Conservation (phyloP, 2,329 filamentous ascomycete species). For the Thielaviopsis musarum region DNA sequence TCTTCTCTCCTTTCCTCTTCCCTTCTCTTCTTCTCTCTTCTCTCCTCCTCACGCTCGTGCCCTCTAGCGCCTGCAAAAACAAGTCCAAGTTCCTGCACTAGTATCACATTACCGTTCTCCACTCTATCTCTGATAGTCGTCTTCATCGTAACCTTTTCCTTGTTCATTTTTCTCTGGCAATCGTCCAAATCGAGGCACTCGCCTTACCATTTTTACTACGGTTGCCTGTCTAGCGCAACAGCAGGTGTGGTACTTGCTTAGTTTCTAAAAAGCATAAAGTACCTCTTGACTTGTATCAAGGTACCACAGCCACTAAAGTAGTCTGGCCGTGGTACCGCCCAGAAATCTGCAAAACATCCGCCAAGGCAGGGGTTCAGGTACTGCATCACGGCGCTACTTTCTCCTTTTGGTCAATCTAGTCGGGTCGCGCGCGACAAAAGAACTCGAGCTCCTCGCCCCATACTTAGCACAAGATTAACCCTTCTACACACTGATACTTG, state of each 20-base stretch:
- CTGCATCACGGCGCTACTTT: background rate
- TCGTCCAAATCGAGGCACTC: background rate
- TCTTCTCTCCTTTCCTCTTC: too few relatives aligned
- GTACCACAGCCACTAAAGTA: background rate
- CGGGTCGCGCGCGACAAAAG: too few relatives aligned
- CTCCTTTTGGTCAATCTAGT: background rate
- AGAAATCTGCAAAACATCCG: background rate
- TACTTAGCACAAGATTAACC: too few relatives aligned
- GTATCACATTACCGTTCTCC: background rate
- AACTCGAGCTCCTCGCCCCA: too few relatives aligned
- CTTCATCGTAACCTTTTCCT: background rate
- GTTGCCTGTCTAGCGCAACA: background rate
- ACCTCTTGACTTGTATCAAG: background rate
- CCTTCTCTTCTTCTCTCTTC: background rate
- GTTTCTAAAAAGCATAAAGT: too few relatives aligned
- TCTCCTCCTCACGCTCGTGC: background rate
- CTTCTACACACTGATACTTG: background rate
- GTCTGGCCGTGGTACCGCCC: background rate
- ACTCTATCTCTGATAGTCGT: background rate
- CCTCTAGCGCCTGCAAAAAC: background rate
- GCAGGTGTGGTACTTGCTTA: too few relatives aligned
- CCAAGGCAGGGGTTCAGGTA: background rate
- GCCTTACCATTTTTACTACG: background rate
- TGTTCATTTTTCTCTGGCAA: background rate
- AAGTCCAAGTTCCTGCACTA: background rate